phyloP scores from a whole-genome alignment of 2,329 filamentous ascomycete genomes.

The Diplodia intermedia region DNA sequence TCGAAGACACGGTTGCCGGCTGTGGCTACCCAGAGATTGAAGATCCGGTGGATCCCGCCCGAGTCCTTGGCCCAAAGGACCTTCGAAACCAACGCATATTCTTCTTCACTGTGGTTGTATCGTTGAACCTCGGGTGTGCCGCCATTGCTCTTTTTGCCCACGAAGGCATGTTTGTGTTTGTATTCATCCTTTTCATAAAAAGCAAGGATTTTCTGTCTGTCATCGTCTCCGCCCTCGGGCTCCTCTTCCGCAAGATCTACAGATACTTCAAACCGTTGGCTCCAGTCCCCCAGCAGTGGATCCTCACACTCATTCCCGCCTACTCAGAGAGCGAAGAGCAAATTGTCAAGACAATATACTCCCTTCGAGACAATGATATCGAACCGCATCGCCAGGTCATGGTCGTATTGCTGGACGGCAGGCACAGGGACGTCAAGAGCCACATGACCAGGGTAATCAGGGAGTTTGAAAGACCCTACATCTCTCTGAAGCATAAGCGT shows the following conservation, averaged over 20 bases:
- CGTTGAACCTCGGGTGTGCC: constrained; percentile 21
- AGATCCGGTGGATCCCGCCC: constrained; percentile 26
- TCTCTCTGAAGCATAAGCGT: constrained; percentile 36
- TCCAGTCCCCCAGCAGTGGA: constrained; percentile 36
- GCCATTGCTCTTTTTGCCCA: constrained; percentile 22
- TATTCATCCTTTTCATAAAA: constrained; percentile 38
- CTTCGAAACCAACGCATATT: constrained; percentile 26
- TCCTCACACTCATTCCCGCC: constrained; percentile 38
- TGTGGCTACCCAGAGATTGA: constrained; percentile 28
- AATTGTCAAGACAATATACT: constrained; percentile 38
- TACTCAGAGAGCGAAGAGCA: constrained; percentile 39
- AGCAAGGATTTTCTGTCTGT: constrained; percentile 38
- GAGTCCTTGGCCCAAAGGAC: constrained; percentile 20
- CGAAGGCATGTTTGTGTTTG: constrained; percentile 33
- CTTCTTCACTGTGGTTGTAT: constrained; percentile 13
- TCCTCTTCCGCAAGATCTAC: constrained; percentile 33
- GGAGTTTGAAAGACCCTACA: constrained; percentile 36
- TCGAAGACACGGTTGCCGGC: constrained; percentile 26
- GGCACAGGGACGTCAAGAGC: constrained; percentile 35
- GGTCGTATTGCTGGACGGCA: constrained; percentile 38
- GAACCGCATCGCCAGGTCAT: constrained; percentile 39
- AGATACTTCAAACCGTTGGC: constrained; percentile 31
- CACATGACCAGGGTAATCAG: constrained; percentile 37
- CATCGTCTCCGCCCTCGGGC: constrained; percentile 32
- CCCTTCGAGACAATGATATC: constrained; percentile 37